These are phyloP conservation scores for Cephalotrichum gorgonifer DNA, from an alignment of 2,329 filamentous ascomycete genomes.

Conservation along the genomic window DNA sequence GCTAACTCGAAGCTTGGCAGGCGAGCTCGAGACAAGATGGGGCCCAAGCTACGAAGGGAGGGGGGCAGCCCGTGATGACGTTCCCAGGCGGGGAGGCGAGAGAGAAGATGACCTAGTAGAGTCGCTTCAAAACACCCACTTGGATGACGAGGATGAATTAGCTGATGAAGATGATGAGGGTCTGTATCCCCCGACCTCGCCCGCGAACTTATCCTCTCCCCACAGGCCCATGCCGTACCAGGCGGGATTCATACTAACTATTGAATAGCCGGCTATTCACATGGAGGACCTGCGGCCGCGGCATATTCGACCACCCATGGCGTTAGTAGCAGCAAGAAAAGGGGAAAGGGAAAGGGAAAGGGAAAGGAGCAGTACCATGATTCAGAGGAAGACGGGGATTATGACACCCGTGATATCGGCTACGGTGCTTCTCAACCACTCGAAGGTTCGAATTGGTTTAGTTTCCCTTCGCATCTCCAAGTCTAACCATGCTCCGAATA, in stretches of 20 bases:
- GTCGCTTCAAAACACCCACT: background rate
- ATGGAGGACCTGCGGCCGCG: background rate
- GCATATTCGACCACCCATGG: background rate
- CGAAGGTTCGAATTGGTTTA: background rate
- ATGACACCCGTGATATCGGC: constrained; percentile 16
- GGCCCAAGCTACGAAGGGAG: background rate
- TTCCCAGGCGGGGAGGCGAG: background rate
- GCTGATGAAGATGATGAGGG: constrained; percentile 2
- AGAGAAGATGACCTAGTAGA: background rate
- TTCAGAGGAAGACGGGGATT: constrained; percentile 1
- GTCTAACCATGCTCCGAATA: background rate
- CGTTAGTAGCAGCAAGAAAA: background rate
- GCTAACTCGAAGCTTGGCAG: background rate
- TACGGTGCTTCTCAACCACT: constrained; percentile 19
- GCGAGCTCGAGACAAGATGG: constrained; percentile 2
- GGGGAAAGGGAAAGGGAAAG: constrained; percentile 2
- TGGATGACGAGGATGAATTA: constrained; percentile 5
- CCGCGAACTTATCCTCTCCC: background rate
- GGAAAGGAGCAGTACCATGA: constrained; percentile 5
- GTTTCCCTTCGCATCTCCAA: background rate
- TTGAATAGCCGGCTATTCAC: background rate
- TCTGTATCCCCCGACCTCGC: background rate
- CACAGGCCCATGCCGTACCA: background rate
- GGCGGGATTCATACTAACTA: background rate
- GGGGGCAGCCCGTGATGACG: background rate